phyloP scores from a whole-genome alignment of 495 filamentous ascomycete genomes.

The Penicillium daleae region DNA sequence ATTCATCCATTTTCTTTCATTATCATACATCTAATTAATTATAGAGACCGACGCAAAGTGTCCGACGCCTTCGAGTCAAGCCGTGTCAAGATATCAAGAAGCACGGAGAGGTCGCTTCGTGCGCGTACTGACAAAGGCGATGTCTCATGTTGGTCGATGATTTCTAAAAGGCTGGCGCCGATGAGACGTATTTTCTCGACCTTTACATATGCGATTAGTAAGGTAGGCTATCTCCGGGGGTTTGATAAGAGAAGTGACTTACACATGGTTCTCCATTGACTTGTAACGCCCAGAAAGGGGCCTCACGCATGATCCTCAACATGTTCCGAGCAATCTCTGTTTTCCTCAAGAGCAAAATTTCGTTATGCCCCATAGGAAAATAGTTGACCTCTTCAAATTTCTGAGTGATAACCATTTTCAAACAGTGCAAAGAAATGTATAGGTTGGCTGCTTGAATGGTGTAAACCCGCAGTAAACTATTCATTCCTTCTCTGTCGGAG shows the following conservation, averaged over 20 bases:
- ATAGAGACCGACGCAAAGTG: constrained; percentile 26
- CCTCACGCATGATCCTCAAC: constrained; percentile 25
- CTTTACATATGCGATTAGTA: constrained; percentile 13
- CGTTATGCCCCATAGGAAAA: constrained; percentile 14
- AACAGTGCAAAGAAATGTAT: constrained; percentile 32
- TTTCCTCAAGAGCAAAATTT: constrained; percentile 26
- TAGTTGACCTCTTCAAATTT: constrained; percentile 31
- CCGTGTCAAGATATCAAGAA: constrained; percentile 28
- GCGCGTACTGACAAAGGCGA: constrained; percentile 25
- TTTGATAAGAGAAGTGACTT: no score
- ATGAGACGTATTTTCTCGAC: constrained; percentile 38
- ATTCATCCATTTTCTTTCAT: not conserved
- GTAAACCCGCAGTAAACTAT: constrained; percentile 14
- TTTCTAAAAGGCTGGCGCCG: constrained; percentile 32
- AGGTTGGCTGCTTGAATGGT: constrained; percentile 32
- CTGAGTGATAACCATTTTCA: constrained; percentile 34
- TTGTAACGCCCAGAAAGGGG: constrained; percentile 28
- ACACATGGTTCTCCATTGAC: constrained; percentile 32
- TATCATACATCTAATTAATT: not conserved
- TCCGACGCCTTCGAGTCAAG: constrained; percentile 32
- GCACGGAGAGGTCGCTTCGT: constrained; percentile 25
- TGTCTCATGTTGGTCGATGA: constrained; percentile 31
- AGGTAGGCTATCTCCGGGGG: no score
- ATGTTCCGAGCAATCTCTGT: constrained; percentile 30
- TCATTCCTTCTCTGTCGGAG: constrained; percentile 8